Conservation (phyloP, 2,329 filamentous ascomycete genomes). For the Nigrospora sphaerica region DNA sequence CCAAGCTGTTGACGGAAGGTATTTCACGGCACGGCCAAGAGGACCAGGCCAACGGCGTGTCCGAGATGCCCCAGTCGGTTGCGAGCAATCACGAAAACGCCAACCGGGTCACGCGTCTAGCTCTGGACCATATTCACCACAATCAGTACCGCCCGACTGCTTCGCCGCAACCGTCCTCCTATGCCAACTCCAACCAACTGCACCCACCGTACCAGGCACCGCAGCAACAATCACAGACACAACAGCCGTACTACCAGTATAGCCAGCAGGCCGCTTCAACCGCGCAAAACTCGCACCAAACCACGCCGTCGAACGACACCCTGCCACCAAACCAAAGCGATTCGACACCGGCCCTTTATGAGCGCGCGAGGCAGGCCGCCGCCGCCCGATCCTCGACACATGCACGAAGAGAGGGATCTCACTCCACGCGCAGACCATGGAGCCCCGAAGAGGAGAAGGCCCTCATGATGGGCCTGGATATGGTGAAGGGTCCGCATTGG, state of each 20-base stretch:
- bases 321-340: slow-evolving; percentile 51
- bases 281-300: slow-evolving; percentile 12
- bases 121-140: slow-evolving; percentile 23
- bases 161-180: slow-evolving; percentile 15
- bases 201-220: slow-evolving; percentile 11
- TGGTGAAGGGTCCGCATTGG: slow-evolving; percentile 88
- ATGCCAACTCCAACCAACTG: slow-evolving; percentile 7
- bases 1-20: slow-evolving; percentile 20
- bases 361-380: slow-evolving; percentile 51
- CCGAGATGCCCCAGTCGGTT: slow-evolving; percentile 20
- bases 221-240: slow-evolving; percentile 8
- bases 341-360: slow-evolving; percentile 48
- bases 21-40: slow-evolving; percentile 21
- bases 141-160: slow-evolving; percentile 23
- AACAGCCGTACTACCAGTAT: slow-evolving; percentile 15
- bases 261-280: slow-evolving; percentile 11
- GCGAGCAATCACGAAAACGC: slow-evolving; percentile 22
- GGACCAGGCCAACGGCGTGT: slow-evolving; percentile 12
- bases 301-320: slow-evolving; percentile 15
- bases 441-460: slow-evolving; percentile 85
- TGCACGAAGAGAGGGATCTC: slow-evolving; percentile 47
- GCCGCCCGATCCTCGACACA: slow-evolving; percentile 49
- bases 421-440: slow-evolving; percentile 71
- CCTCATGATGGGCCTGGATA: slow-evolving; percentile 79
- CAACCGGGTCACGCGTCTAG: slow-evolving; percentile 21